Percentiles rank a stretch among this genome's conserved stretches.
These are phyloP conservation scores for Starmerella floricola DNA, from an alignment of 805 yeast species.

Conservation along the genomic window DNA sequence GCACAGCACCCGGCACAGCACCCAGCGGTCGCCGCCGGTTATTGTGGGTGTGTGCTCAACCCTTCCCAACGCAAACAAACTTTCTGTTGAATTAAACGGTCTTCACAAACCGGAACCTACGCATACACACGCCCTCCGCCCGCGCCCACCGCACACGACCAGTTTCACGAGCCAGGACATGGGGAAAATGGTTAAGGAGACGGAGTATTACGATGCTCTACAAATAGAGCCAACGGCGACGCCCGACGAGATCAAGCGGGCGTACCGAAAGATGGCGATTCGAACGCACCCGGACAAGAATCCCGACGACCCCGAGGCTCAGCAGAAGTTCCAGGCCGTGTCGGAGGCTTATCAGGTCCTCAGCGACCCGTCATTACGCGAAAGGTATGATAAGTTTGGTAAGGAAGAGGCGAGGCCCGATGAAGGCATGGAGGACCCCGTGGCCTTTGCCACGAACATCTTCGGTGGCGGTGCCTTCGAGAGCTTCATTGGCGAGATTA, in stretches of 20 bases:
- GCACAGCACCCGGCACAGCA: too few species aligned
- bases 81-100: too few species aligned
- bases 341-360: constrained; percentile 50
- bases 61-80: too few species aligned
- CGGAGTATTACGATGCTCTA: constrained; percentile 72
- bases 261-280: constrained; percentile 84
- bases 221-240: constrained; percentile 60
- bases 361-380: constrained; percentile 57
- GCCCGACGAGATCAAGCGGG: constrained; percentile 76
- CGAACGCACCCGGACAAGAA: constrained; percentile 91
- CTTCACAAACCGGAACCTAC: not conserved
- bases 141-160: too few species aligned
- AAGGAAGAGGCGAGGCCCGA: constrained; percentile 60
- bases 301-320: constrained; percentile 87
- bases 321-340: constrained; percentile 67
- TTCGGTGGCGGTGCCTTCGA: constrained; percentile 88
- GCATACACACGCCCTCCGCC: not conserved
- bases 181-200: constrained; percentile 61
- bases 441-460: constrained; percentile 68
- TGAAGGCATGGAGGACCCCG: constrained; percentile 68
- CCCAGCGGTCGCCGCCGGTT: too few species aligned
- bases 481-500: constrained; percentile 78
- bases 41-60: too few species aligned
- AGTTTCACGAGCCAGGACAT: too few species aligned
- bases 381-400: constrained; percentile 74